These are phyloP conservation scores for Barnettozyma vustinii DNA, from an alignment of 805 yeast genomes.

Conservation along the genomic window DNA sequence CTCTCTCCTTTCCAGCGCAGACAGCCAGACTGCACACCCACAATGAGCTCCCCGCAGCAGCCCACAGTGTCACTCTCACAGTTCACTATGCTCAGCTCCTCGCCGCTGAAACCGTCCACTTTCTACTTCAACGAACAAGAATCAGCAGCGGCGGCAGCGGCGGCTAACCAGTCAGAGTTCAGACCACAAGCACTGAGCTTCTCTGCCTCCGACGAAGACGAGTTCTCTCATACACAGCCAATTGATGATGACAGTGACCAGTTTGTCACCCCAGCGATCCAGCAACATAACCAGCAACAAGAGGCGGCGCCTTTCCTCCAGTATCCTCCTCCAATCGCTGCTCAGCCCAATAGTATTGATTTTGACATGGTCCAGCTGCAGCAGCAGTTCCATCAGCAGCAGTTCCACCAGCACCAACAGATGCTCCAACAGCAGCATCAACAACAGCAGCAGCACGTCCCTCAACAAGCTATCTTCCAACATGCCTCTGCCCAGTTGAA, in stretches of 20 bases:
- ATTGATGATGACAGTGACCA: not conserved
- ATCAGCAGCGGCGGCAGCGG: not conserved
- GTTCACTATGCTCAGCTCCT: slow-evolving; percentile 17
- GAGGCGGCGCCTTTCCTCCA: not conserved
- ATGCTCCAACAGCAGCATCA: slow-evolving; percentile 2
- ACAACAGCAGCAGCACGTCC: slow-evolving; percentile 28
- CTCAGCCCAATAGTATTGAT: not conserved
- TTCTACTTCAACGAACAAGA: slow-evolving; percentile 14
- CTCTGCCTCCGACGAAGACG: not conserved
- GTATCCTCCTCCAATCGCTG: not conserved
- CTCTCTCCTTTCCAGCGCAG: not conserved
- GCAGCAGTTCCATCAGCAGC: slow-evolving; percentile 1
- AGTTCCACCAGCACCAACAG: not conserved
- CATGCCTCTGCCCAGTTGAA: slow-evolving; percentile 1
- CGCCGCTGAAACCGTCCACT: slow-evolving; percentile 16
- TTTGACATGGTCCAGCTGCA: not conserved
- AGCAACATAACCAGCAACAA: not conserved
- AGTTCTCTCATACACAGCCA: not conserved
- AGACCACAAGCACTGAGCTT: slow-evolving; percentile 1
- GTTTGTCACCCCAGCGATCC: not conserved
- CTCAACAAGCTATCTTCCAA: slow-evolving; percentile 5
- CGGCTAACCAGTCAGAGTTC: not conserved
- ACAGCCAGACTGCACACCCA: not conserved
- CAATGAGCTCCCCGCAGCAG: slow-evolving; percentile 17
- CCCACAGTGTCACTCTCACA: slow-evolving; percentile 13